Conservation (phyloP, 768 basidiomycete species). For the Naganishia randhawae region DNA sequence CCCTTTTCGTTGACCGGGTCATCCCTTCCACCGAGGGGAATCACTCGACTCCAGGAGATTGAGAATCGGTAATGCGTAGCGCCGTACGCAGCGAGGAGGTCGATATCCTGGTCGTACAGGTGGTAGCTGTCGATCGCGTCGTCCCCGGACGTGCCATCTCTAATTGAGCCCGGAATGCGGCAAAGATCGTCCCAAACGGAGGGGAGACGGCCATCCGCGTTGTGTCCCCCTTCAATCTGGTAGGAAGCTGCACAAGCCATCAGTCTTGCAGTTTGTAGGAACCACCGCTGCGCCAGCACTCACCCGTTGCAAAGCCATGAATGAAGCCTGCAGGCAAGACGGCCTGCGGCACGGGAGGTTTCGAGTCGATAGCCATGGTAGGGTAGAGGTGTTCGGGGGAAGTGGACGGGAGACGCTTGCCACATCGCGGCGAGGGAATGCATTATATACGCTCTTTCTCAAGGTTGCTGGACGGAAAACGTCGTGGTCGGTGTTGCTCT, state of each 20-base stretch:
- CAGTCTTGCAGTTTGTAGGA: background rate
- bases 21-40: slow-evolving; percentile 67
- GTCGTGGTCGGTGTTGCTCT: too few species aligned
- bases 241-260: slow-evolving; percentile 14
- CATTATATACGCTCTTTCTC: too few species aligned
- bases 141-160: slow-evolving; percentile 65
- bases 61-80: slow-evolving; percentile 74
- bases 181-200: slow-evolving; percentile 69
- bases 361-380: slow-evolving; percentile 7
- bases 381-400: background rate
- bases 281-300: too few species aligned
- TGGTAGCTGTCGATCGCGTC: slow-evolving; percentile 69
- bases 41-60: slow-evolving; percentile 70
- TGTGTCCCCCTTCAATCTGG: slow-evolving; percentile 28
- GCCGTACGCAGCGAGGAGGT: slow-evolving; percentile 62
- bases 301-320: slow-evolving; percentile 30
- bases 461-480: too few species aligned
- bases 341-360: slow-evolving; percentile 26
- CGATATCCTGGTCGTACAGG: slow-evolving; percentile 66
- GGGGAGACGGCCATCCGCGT: slow-evolving; percentile 23
- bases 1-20: slow-evolving; percentile 70
- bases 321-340: slow-evolving; percentile 24
- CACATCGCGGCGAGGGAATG: background rate
- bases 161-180: slow-evolving; percentile 63
- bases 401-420: background rate